Conservation (phyloP, 1,284 basidiomycete species). For the Chalciporus sp. region DNA sequence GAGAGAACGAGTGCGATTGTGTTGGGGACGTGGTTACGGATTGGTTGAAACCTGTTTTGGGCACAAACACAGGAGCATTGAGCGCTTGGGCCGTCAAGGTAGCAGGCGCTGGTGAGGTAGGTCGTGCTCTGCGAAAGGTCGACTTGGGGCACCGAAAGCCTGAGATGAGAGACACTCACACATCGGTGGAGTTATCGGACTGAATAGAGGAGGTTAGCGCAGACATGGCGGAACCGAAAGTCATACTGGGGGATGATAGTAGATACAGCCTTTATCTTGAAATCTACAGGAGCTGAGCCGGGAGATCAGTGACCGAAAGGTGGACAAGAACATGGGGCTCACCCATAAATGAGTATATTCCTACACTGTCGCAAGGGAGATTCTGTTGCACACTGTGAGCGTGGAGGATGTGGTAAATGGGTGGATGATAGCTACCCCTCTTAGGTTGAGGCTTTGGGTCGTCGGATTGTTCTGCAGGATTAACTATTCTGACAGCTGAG, state of each 20-base stretch:
- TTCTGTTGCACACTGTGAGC: conserved; percentile 43
- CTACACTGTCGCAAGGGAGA: conserved; percentile 78
- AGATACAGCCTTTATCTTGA: conserved; percentile 83
- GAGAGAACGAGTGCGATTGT: conserved; percentile 22
- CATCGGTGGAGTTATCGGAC: conserved; percentile 23
- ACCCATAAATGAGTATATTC: conserved; percentile 90
- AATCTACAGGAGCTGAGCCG: conserved; percentile 74
- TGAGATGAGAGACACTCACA: conserved; percentile 17
- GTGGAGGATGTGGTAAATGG: conserved; percentile 7
- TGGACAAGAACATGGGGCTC: conserved; percentile 19
- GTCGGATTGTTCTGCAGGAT: conserved; percentile 44
- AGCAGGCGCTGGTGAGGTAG: conserved; percentile 48
- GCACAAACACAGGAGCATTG: conserved; percentile 86
- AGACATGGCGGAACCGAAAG: conserved; percentile 8
- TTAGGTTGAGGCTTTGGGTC: conserved; percentile 40
- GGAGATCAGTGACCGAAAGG: conserved; percentile 10
- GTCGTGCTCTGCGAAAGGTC: conserved; percentile 36
- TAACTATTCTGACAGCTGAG: conserved; percentile 61
- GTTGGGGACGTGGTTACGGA: conserved; percentile 32
- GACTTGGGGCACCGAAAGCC: not conserved
- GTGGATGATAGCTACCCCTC: conserved; percentile 40
- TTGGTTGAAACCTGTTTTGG: conserved; percentile 50
- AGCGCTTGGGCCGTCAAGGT: conserved; percentile 51
- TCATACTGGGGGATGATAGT: conserved; percentile 77
- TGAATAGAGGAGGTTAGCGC: conserved; percentile 18